Conservation (phyloP, 495 filamentous ascomycete species). For the Xylaria grammica region DNA sequence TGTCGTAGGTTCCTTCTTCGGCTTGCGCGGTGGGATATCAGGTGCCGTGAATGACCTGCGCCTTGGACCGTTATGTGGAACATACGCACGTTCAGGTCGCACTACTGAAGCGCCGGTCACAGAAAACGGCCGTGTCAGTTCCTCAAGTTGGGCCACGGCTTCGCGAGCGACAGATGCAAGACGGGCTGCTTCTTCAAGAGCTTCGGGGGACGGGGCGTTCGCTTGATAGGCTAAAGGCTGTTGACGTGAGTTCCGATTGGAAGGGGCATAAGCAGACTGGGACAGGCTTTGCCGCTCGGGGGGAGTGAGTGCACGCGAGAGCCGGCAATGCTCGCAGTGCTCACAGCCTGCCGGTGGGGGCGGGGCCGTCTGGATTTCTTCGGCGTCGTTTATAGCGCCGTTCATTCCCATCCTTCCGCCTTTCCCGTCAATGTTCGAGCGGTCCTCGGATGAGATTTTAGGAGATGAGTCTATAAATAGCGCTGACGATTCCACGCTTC, state of each 20-base stretch:
- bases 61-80: slow-evolving; percentile 2
- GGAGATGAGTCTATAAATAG: slow-evolving; percentile 9
- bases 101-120: neutral
- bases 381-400: neutral
- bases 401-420: neutral
- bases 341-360: slow-evolving; percentile 11
- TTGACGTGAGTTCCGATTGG: neutral
- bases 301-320: slow-evolving; percentile 4
- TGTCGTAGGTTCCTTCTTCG: slow-evolving; percentile 11
- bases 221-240: neutral
- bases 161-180: slow-evolving; percentile 21
- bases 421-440: neutral
- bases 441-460: slow-evolving; percentile 5
- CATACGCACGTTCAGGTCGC: slow-evolving; percentile 10
- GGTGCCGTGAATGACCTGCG: slow-evolving; percentile 7
- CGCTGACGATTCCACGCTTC: neutral
- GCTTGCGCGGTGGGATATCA: neutral
- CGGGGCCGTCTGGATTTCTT: neutral
- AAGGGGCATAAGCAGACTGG: neutral
- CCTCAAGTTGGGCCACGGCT: slow-evolving; percentile 20
- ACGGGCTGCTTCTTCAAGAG: slow-evolving; percentile 26
- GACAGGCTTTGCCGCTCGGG: slow-evolving; percentile 3
- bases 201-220: slow-evolving; percentile 14
- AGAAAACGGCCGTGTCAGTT: slow-evolving; percentile 21
- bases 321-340: slow-evolving; percentile 25